Base-by-base conservation (phyloP, 495 filamentous ascomycete species). In the Penicillium egyptiacum region DNA sequence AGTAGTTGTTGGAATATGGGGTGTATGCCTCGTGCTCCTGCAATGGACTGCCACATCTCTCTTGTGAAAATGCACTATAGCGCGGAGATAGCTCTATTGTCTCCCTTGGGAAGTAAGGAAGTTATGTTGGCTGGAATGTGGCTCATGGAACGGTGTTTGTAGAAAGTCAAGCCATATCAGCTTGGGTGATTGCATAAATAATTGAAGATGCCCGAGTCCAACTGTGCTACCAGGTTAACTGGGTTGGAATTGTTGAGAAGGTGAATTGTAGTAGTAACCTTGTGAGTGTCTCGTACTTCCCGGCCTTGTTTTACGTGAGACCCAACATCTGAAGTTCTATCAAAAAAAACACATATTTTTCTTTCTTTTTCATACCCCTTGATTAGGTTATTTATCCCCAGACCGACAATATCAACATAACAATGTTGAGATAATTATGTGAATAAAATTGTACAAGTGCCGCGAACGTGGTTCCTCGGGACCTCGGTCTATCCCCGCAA, bases 401-500 rank as follows among this genome's bases (percentile, higher is more conserved):
- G 14, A 30, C 50, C 6, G 37, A 41, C 42, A 44, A 41, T 46
- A 46, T 42, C 60, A 45, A 37, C 14, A 40, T 40, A 3, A 11
- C 2, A 9, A 40, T 25, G 23, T 33, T 30, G 37, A 49, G 3
- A 20, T 17, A 3, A 20, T 25, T 51, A 40, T 51, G 51, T 20
- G 14, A 43, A 14, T 39, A 20, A 54, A 30, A 31, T 35, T 44
- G n/a, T n/a, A 31, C 31, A 39, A 39, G 51, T 23, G 51, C 42
- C 42, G 42, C 35, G 19, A 53, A 52, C 48, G 37, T 25, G 19
- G 52, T 55, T 52, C 63, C 66, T 69, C 66, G 63, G 66, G 63
- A 66, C 66, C 66, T 69, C 66, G 66, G 66, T 51, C 59, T 31
- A 20, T 61, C 65, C 62, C 65, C 65, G 59, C 62, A 63, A 59